Evolutionary conservation across 306 rosid species (phyloP), one percentile per base, ranked within the genome.

Genomic region (Phaseolus lunatus): DNA sequence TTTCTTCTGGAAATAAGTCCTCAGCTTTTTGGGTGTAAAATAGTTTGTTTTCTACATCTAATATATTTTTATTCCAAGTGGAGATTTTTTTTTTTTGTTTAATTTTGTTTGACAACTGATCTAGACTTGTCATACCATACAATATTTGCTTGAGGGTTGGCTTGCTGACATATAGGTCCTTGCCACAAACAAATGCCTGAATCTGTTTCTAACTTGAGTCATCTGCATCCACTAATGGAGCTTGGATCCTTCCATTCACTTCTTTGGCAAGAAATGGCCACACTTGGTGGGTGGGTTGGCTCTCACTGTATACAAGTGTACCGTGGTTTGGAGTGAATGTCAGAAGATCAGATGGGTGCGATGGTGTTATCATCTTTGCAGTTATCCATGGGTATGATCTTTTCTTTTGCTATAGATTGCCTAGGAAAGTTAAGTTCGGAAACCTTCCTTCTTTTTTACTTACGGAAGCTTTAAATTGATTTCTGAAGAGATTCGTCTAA

Each of bases 341-440:
- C 61, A 66, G 53, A 66, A 77, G 80, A 78, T 66, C 77, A 49
- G 87, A 66, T 81, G 47, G 69, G 64, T 74, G 70, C 58, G 16
- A 27, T 67, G 63, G 69, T 74, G 43, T 61, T 35, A 23, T 63
- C 52, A 12, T 67, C 80, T 67, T 67, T 50, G 83, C 67, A 70
- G 29, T 58, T 65, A 39, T 4, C 54, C 47, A 61, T 76, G 70
- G 86, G 86, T 82, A 85, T 83, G 86, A 67, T 64, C 61, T 58
- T 76, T 59, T 61, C 70, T 50, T 76, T 26, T 49, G 33, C 78
- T 82, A 19, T 58, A 62, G 52, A 47, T 41, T 70, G 61, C 43
- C 2, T 49, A 73, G 75, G 53, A 41, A 70, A 56, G 71, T 49
- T 58, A 73, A 56, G 67, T 58, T 75, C 7, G 27, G 48, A 10